Conservation (phyloP, 106 monocot genomes). For the Apostasia ramifera region DNA sequence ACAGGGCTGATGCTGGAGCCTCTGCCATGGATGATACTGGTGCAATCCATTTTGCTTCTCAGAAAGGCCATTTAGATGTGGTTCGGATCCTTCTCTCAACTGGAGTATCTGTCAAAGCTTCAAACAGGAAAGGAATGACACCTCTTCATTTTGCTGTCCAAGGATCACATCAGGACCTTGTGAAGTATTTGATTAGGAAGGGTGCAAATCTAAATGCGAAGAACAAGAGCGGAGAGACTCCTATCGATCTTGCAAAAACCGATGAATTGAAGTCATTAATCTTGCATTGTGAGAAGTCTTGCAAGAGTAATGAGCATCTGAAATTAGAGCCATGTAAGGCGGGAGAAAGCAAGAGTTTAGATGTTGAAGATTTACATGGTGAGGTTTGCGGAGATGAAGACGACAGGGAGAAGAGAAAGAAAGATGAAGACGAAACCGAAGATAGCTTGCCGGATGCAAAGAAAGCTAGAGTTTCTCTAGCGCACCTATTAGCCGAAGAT, state of each 20-base stretch:
- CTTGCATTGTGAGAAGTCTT: constrained; percentile 26
- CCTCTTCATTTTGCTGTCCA: constrained; percentile 81
- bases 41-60: constrained; percentile 90
- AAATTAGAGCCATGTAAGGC: background rate
- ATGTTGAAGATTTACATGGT: background rate
- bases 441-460: constrained; percentile 20
- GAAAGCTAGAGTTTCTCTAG: constrained; percentile 30
- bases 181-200: constrained; percentile 71
- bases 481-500: constrained; percentile 34
- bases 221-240: constrained; percentile 69
- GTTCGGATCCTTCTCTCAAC: constrained; percentile 44
- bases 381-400: constrained; percentile 3
- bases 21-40: constrained; percentile 91
- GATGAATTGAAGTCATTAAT: constrained; percentile 50
- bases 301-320: constrained; percentile 16
- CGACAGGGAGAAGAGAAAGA: constrained; percentile 19
- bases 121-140: constrained; percentile 79
- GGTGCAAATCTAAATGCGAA: constrained; percentile 58
- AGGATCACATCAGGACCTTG: constrained; percentile 60
- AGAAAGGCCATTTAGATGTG: constrained; percentile 80
- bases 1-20: constrained; percentile 83
- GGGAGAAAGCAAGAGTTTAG: constrained; percentile 1
- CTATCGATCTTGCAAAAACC: constrained; percentile 44
- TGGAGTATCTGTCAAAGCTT: constrained; percentile 67
- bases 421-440: constrained; percentile 2